Evolutionary conservation across 2,329 filamentous ascomycete species (phyloP).

Genomic region (Aspergillus sp.): DNA sequence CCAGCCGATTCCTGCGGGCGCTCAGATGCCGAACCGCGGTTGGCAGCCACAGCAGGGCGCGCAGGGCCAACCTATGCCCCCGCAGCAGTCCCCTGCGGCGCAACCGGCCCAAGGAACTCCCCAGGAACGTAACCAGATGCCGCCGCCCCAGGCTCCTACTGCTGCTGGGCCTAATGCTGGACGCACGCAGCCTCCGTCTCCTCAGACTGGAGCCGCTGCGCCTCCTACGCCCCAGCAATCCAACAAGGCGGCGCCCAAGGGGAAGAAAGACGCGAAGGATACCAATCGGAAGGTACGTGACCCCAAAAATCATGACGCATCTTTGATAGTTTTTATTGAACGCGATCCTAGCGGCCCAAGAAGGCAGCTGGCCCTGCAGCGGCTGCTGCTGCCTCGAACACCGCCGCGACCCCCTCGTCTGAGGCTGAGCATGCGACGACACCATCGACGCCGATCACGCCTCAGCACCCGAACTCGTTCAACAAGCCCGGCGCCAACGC

Average conservation of each 20-base stretch:
- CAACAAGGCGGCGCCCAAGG: slow-evolving; percentile 58
- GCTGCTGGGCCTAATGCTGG: slow-evolving; percentile 38
- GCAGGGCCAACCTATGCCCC: slow-evolving; percentile 47
- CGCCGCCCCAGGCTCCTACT: slow-evolving; percentile 48
- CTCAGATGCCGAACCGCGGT: slow-evolving; percentile 40
- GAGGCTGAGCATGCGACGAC: slow-evolving; percentile 50
- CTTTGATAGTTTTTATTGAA: slow-evolving; percentile 14
- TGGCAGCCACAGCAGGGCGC: slow-evolving; percentile 41
- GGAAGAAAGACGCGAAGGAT: slow-evolving; percentile 58
- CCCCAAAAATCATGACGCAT: slow-evolving; percentile 1
- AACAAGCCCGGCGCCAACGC: slow-evolving; percentile 40
- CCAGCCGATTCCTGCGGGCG: slow-evolving; percentile 43
- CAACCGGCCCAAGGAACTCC: slow-evolving; percentile 54
- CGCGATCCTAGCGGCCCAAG: slow-evolving; percentile 41
- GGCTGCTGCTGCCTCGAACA: slow-evolving; percentile 34
- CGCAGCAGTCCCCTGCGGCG: slow-evolving; percentile 43
- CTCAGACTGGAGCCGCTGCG: slow-evolving; percentile 44
- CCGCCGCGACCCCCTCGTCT: slow-evolving; percentile 44
- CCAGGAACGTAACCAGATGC: slow-evolving; percentile 56
- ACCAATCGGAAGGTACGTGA: slow-evolving; percentile 48
- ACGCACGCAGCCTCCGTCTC: slow-evolving; percentile 44
- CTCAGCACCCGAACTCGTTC: slow-evolving; percentile 47
- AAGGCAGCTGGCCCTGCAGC: slow-evolving; percentile 31
- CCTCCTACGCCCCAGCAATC: slow-evolving; percentile 62
- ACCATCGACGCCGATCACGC: slow-evolving; percentile 49